Base-by-base conservation (phyloP, 257 asterid genomes). In the Coffea eugenioides region DNA sequence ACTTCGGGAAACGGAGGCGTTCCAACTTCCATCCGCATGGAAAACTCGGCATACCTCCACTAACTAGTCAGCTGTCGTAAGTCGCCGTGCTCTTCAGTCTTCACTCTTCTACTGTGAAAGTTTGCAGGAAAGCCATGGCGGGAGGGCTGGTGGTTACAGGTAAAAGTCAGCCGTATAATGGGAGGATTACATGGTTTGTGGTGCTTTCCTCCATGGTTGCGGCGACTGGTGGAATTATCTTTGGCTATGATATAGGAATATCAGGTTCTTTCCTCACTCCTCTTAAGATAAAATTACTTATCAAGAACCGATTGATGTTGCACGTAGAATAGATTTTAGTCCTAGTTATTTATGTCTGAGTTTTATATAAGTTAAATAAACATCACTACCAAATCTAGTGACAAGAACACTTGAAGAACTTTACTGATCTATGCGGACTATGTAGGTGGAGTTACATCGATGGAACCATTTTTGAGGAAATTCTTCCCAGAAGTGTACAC, bases 161-260 rank as follows among this genome's bases (percentile, higher is more conserved):
- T 69, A 86, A 76, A 23, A 84, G 67, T 57, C 75, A 74, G 51
- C 80, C 61, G 10, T 92, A 92, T 81, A 85, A 88, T 78, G 98
- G 93, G 25, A 88, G 84, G 68, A 76, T 94, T 56, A 94, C 97
- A 8, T 77, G 57, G 56, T 90, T 92, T 67, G 92, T 92, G 25
- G 87, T 87, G 69, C 59, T 92, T 11, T 90, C 98, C 49, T 94
- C 90, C 27, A 80, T 85, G 88, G 83, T 91, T 82, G 97, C 98
- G 70, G 91, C 97, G 77, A 85, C 85, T 84, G 96, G 97, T 48
- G 98, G 97, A 10, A 82, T 91, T 21, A 91, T 92, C 80, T 91
- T 94, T 59, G 98, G 98, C 67, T 94, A 92, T n/a, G 98, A 94
- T 77, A 88, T 90, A 68, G 98, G 98, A 81, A 87, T 94, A 79